Evolutionary conservation across 2,329 filamentous ascomycete genomes (phyloP), one percentile per base, ranked within the genome.

Genomic region (Aspergillus sp.): DNA sequence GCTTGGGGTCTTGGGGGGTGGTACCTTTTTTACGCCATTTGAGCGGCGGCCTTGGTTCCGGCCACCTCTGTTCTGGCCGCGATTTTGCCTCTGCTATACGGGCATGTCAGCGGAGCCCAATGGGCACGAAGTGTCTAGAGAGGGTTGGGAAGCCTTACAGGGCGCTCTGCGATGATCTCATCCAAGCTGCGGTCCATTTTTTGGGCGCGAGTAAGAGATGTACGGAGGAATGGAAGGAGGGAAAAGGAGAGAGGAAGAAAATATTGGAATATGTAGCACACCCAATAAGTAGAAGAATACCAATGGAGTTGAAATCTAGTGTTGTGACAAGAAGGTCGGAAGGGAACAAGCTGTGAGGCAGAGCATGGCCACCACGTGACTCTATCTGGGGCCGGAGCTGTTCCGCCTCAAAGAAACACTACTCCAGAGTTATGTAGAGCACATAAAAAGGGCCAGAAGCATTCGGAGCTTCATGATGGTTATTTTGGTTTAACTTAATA

Each of bases 1-100:
- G 39, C 12, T 37, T 48, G 42, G 19, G 34, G 5, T 19, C 11
- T 6, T n/a, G n/a, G 22, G 5, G 22, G 15, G 19, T 12, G 15
- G 46, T 75, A 93, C 91, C 91, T 96, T 96, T 92, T 88, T 93
- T 74, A 93, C 85, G 78, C 90, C 90, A 79, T 95, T 90, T 78
- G 90, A 88, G 70, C 89, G 89, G 68, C 76, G 73, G 64, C 79
- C 75, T 66, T 79, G 77, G 64, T 71, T 68, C 63, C 74, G 73
- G 63, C 73, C 72, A 64, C 75, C 68, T 57, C 73, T 71, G 57
- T 64, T 67, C 51, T 59, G 58, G 49, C 50, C 46, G 22, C 60
- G 57, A 22, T 60, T 65, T 45, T 70, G 67, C 46, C 66, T 66
- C 45, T 63, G 66, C 64, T 68, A 33, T 2, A 13, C 42, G 41